Evolutionary conservation across 495 filamentous ascomycete species (phyloP), one percentile per base, ranked within the genome.

Genomic region (Penicillium lagena): DNA sequence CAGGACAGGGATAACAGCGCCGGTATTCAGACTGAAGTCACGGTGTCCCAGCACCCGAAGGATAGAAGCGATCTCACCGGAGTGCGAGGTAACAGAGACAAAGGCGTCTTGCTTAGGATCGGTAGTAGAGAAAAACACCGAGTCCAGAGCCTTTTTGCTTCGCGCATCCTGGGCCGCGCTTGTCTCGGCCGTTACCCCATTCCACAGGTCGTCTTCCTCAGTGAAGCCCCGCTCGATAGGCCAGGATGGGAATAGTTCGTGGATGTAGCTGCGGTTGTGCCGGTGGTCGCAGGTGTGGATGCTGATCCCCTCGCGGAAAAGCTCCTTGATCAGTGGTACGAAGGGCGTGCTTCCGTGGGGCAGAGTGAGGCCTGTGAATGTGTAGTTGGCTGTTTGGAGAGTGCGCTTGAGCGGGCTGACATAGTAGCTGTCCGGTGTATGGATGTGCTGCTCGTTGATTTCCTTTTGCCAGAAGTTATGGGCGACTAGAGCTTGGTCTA

Each of bases 261-360:
- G 54, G 50, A 95, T 89, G 44, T 71, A 76, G 4, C 67, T 64
- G 40, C 74, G 76, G 22, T 49, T 71, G 40, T 73, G 71, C 1
- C 89, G 75, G 11, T 81, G 77, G 58, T 95, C 87, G 60, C 88
- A 95, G 7, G 88, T 91, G 57, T 93, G 88, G 37, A 82, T 70
- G 36, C 79, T 79, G 43, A 90, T 78, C 1, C 73, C 69, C 52
- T 95, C 89, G 36, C 89, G 77, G 46, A 91, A 65, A 14, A 78
- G 60, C 55, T 91, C 86, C 55, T 84, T 86, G 54, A 93, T 68
- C 2, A 70, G 65, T 0, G 86, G 85, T 1, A 62, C 64, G 62
- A 85, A 87, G 6, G 71, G 59, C 11, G 54, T 47, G 12, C 55
- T 54, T 12, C 51, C 47, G 10, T 46, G 37, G 0, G 82, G 81